A percentile compares a stretch with the other conserved stretches of the same genome.
These are phyloP conservation scores for Favolaschia claudopus DNA, from an alignment of 768 basidiomycete species.

Conservation along the genomic window DNA sequence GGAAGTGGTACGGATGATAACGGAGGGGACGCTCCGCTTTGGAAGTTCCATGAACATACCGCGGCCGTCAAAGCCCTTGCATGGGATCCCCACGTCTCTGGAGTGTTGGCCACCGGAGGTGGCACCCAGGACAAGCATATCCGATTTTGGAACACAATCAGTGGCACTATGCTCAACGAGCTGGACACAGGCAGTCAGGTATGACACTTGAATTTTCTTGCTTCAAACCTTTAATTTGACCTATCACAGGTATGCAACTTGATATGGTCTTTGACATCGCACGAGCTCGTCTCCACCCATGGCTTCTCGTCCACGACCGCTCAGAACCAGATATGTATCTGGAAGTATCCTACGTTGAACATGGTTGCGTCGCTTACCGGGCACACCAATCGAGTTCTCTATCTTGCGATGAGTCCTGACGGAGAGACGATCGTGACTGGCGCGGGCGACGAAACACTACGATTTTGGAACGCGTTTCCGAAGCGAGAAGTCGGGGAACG, in stretches of 20 bases:
- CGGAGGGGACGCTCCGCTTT: slow-evolving; percentile 72
- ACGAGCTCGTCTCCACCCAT: slow-evolving; percentile 97
- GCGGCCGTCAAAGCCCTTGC: slow-evolving; percentile 98
- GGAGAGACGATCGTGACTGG: slow-evolving; percentile 98
- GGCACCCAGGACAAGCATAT: slow-evolving; percentile 99
- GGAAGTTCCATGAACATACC: slow-evolving; percentile 95
- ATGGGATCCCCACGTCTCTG: slow-evolving; percentile 95
- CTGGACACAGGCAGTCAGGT: slow-evolving; percentile 98
- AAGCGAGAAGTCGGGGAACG: slow-evolving; percentile 59
- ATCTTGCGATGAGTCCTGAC: slow-evolving; percentile 97
- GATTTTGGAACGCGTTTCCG: slow-evolving; percentile 99
- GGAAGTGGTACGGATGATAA: slow-evolving; percentile 38
- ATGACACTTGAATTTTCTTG: slow-evolving; percentile 31
- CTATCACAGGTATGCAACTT: slow-evolving; percentile 90
- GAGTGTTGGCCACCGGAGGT: slow-evolving; percentile 92
- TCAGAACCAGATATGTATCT: slow-evolving; percentile 96
- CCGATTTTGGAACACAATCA: slow-evolving; percentile 94
- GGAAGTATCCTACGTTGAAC: slow-evolving; percentile 92
- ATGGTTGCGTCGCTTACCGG: slow-evolving; percentile 96
- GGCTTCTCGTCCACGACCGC: slow-evolving; percentile 94
- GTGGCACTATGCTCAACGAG: slow-evolving; percentile 84
- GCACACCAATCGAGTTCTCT: slow-evolving; percentile 93
- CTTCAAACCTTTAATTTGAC: slow-evolving; percentile 15
- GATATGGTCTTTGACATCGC: slow-evolving; percentile 94
- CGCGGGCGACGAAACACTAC: slow-evolving; percentile 94